Evolutionary conservation across 495 filamentous ascomycete genomes (phyloP).

Genomic region (Amorphotheca resinae): DNA sequence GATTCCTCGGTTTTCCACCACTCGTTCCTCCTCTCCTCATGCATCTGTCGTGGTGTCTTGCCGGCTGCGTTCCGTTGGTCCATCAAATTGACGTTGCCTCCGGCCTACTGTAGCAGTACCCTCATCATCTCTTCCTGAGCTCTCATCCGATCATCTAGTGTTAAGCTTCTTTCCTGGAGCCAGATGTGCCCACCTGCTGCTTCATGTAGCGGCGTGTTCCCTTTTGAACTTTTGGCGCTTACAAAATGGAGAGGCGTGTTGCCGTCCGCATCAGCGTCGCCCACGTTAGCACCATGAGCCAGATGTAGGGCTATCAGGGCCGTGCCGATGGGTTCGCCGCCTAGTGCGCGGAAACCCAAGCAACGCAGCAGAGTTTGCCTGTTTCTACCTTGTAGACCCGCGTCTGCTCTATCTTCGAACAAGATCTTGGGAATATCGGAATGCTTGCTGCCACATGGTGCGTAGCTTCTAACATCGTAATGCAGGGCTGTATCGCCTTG

Average conservation of each 20-base stretch:
- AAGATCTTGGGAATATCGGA: slow-evolving; percentile 1
- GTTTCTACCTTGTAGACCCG: slow-evolving; percentile 1
- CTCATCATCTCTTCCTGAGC: slow-evolving; percentile 1
- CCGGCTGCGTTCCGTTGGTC: slow-evolving; percentile 2
- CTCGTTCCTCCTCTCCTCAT: slow-evolving; percentile 1
- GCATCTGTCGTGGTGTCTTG: slow-evolving; percentile 4
- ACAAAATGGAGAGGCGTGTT: not conserved
- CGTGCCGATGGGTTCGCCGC: not conserved
- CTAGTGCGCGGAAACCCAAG: not conserved
- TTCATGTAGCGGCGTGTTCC: not conserved
- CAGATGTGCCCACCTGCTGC: not conserved
- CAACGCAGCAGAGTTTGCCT: not conserved
- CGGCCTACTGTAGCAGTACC: slow-evolving; percentile 1
- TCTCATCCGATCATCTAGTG: slow-evolving; percentile 1
- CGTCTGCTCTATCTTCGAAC: not conserved
- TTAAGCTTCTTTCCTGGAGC: slow-evolving; percentile 1
- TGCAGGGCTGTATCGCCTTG: not conserved
- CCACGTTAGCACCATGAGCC: slow-evolving; percentile 1
- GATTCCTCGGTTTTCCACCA: not conserved
- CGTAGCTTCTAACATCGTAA: not conserved
- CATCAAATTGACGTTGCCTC: slow-evolving; percentile 1
- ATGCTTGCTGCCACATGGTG: not conserved
- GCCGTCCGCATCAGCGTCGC: slow-evolving; percentile 1
- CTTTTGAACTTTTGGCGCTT: not conserved
- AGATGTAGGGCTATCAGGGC: not conserved